Percentiles rank a stretch among this genome's conserved stretches.
Conservation (phyloP, 345 rosid species). For the Nasturtium officinale region DNA sequence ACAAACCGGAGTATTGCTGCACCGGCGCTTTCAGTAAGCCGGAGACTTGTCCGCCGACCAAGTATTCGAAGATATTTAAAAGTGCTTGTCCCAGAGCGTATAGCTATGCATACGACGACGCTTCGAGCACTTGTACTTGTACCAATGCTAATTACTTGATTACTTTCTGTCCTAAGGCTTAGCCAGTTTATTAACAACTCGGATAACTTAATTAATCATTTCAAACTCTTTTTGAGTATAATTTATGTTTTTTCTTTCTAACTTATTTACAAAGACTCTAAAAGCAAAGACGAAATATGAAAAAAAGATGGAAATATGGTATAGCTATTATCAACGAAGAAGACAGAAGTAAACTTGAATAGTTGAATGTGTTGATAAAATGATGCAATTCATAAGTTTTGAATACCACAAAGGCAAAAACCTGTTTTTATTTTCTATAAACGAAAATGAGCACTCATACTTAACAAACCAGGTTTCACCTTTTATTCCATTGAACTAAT, state of each 20-base stretch:
- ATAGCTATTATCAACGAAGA: background rate
- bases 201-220: no score
- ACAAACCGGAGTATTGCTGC: slow-evolving; percentile 75
- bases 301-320: no score
- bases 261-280: background rate
- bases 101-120: slow-evolving; percentile 92
- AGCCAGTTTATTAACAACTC: background rate
- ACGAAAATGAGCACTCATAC: background rate
- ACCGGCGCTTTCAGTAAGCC: slow-evolving; percentile 63
- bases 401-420: background rate
- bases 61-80: slow-evolving; percentile 73
- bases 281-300: background rate
- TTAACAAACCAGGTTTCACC: background rate
- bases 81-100: slow-evolving; percentile 81
- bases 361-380: background rate
- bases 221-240: background rate
- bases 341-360: background rate
- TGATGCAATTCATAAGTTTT: background rate
- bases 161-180: slow-evolving; percentile 55
- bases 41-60: slow-evolving; percentile 65
- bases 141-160: slow-evolving; percentile 74
- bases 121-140: slow-evolving; percentile 73
- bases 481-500: background rate
- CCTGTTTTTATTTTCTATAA: background rate
- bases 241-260: no score